phyloP scores from a whole-genome alignment of 2,329 filamentous ascomycete species.

The Xylaria sp. region DNA sequence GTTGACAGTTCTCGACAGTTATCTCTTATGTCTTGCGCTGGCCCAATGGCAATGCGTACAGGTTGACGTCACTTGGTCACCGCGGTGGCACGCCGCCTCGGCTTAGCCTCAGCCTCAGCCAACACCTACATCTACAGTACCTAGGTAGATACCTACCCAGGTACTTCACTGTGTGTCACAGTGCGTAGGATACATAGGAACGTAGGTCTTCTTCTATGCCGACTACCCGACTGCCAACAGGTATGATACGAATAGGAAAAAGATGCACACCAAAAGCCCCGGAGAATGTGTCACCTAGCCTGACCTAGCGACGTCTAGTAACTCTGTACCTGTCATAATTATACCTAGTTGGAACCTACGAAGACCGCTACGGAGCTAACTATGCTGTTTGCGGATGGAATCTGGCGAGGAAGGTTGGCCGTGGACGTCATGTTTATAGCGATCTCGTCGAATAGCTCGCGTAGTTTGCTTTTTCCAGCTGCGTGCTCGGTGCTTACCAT shows the following conservation, averaged over 20 bases:
- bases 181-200: not conserved
- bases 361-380: not conserved
- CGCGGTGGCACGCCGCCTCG: not conserved
- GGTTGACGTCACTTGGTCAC: constrained; percentile 24
- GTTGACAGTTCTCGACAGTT: not conserved
- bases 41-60: too few species aligned
- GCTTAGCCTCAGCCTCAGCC: constrained; percentile 10
- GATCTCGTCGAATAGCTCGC: not conserved
- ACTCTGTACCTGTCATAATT: constrained; percentile 17
- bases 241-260: not conserved
- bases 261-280: not conserved
- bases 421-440: not conserved
- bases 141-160: too few species aligned
- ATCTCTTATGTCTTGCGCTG: not conserved
- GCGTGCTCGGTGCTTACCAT: not conserved
- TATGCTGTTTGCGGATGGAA: not conserved
- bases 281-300: not conserved
- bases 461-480: not conserved
- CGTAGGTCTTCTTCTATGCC: constrained; percentile 9
- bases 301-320: too few species aligned
- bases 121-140: not conserved
- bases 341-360: constrained; percentile 3
- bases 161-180: not conserved
- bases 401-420: not conserved
- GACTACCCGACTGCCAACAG: constrained; percentile 14